Evolutionary conservation across 228 moss, liverwort and hornwort genomes (phyloP), one percentile per base, ranked within the genome.

Genomic region (Sphagnum magellanicum): DNA sequence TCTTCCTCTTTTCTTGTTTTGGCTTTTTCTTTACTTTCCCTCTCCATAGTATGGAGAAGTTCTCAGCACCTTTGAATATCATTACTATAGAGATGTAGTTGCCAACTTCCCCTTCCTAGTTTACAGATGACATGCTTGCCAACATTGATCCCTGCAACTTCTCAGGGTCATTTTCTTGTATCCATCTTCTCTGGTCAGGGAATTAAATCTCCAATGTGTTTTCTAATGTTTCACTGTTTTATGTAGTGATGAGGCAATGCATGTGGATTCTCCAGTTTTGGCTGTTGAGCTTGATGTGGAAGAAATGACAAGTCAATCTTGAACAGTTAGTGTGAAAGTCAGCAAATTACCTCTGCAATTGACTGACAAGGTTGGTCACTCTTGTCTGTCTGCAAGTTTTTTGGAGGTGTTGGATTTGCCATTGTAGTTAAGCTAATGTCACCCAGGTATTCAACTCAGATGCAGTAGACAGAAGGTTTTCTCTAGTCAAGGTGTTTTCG

Each of bases 201-300:
- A 6, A 52, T 12, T 3, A n/a, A 50, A 14, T 68, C 3, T 32
- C 32, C 15, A 16, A 50, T 63, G 32, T 8, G 15, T n/a, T 52
- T 15, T 60, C 77, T 81, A 16, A 76, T 15, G 64, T 10, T 4
- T 13, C 6, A 51, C 32, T 74, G 61, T 69, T 74, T 70, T 8
- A 13, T 71, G 67, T 73, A 85, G 85, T 77, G 85, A 81, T 16
- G 81, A 79, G 72, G 85, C 85, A 64, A 85, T 85, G 85, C 81
- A 81, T 59, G 85, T 79, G 74, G 85, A 85, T 67, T 85, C 85
- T 52, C 79, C 81, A 52, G 85, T 85, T 6, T 68, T 85, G 79
- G 85, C 85, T 53, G 76, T 85, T 75, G 85, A 85, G 72, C 78
- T 85, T 46, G 85, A 85, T 68, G 72, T 85, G 48, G 85, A 85